Base-by-base conservation (phyloP, 495 filamentous ascomycete genomes). In the Penicillium macrosclerotiorum region DNA sequence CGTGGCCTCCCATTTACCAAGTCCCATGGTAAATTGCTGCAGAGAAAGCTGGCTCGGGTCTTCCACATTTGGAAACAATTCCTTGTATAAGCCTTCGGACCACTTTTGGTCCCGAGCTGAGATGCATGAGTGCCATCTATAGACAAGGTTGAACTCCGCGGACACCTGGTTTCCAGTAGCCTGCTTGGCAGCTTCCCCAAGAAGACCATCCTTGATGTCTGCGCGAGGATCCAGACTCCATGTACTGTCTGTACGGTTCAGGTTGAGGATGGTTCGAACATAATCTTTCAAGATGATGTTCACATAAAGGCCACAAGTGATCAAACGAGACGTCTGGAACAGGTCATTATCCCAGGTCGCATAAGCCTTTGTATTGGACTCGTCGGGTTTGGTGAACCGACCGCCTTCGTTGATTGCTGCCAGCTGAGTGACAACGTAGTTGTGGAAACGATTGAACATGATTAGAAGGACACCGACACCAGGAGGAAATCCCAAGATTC, bases 251-350 rank as follows among this genome's bases (percentile, higher is more conserved):
- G 80, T 79, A n/a, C 82, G 75, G 63, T 90, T 89, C 24, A 89
- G 62, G 46, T 88, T 86, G 51, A 90, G 67, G 37, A 91, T 89
- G 9, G 85, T 88, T n/a, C 88, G 78, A 11, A 92, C 81, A 54
- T 92, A 92, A 50, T 92, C 88, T 41, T 86, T 77, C 8, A 90
- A 69, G 8, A 88, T 78, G 47, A 85, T 83, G 67, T 90, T 89
- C 57, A 86, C 80, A 61, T 92, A 90, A 11, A 90, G 70, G 27
- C 86, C 85, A 23, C 83, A 88, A 0, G 83, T 89, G 43, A 89
- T 72, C 24, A 90, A 72, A 5, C 87, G 74, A 13, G 74, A 83
- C 3, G 83, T 88, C 51, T 91, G 86, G 69, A 91, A 91, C 4
- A 91, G 67, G 42, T 89, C 80, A 35, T 86, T 81, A 47, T 91